These are phyloP conservation scores for Sanghuangporus baumii DNA, from an alignment of 1,284 basidiomycete genomes.

Conservation along the genomic window DNA sequence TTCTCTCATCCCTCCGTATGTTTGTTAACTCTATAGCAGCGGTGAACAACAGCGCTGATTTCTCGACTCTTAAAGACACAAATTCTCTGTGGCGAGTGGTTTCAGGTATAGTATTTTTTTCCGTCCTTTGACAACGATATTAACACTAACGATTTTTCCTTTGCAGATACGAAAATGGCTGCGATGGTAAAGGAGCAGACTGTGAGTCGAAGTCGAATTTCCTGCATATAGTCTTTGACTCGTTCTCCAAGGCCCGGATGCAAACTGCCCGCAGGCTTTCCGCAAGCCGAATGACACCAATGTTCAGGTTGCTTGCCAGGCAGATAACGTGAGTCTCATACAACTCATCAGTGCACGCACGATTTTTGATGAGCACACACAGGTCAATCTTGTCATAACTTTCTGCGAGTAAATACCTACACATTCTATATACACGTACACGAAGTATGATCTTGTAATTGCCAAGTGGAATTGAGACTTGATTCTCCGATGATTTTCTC, in stretches of 20 bases:
- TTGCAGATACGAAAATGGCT: slow-evolving; percentile 19
- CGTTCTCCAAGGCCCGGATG: slow-evolving; percentile 12
- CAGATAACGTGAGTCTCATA: slow-evolving; percentile 18
- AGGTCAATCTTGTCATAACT: slow-evolving; percentile 22
- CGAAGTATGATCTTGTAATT: too few species aligned
- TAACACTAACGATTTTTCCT: not conserved
- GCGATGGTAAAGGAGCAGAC: slow-evolving; percentile 21
- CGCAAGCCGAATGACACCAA: slow-evolving; percentile 19
- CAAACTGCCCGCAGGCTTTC: slow-evolving; percentile 20
- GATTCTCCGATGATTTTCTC: too few species aligned
- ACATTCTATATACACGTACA: too few species aligned
- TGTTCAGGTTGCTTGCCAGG: slow-evolving; percentile 20
- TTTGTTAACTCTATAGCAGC: slow-evolving; percentile 17
- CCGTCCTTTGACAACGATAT: not conserved
- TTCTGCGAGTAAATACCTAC: slow-evolving; percentile 19
- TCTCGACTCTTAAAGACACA: not conserved
- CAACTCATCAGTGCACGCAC: not conserved
- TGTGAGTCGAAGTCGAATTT: slow-evolving; percentile 11
- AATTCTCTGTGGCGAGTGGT: slow-evolving; percentile 21
- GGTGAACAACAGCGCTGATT: not conserved
- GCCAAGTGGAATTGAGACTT: too few species aligned
- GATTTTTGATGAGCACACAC: not conserved
- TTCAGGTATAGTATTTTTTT: slow-evolving; percentile 13
- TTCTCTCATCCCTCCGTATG: slow-evolving; percentile 22
- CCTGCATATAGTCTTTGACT: not conserved